Evolutionary conservation across 257 asterid species (phyloP).

Genomic region (Solanum medicagineum): DNA sequence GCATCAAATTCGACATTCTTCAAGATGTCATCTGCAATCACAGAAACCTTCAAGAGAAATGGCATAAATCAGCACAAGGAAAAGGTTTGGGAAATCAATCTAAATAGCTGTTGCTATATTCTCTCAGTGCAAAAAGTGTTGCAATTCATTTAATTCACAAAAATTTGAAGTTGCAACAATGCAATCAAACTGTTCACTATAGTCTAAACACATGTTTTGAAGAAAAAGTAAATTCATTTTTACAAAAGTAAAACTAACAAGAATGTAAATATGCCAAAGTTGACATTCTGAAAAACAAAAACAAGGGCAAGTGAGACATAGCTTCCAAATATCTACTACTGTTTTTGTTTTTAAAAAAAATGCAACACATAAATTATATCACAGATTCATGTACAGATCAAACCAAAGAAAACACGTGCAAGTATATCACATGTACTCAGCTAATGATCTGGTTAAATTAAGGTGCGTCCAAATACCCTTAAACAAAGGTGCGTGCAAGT

Average conservation of each 20-base stretch:
- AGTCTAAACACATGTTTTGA: background rate
- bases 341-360: background rate
- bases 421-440: background rate
- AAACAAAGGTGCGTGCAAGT: background rate
- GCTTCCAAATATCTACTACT: background rate
- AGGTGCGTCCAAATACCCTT: background rate
- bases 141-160: background rate
- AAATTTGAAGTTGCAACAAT: background rate
- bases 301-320: background rate
- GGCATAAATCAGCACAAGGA: background rate
- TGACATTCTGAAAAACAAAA: background rate
- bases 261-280: background rate
- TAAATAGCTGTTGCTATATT: background rate
- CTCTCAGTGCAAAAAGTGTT: background rate
- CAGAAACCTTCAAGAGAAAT: slow-evolving; percentile 59
- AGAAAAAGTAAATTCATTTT: background rate
- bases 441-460: background rate
- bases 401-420: background rate
- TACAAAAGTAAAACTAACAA: background rate
- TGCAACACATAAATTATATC: background rate
- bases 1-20: slow-evolving; percentile 92
- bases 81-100: background rate
- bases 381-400: background rate
- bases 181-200: background rate
- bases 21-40: slow-evolving; percentile 91